Percentiles rank a stretch among this genome's conserved stretches.
These are phyloP conservation scores for Phalaenopsis aphrodite DNA, from an alignment of 106 monocot species.

Conservation along the genomic window DNA sequence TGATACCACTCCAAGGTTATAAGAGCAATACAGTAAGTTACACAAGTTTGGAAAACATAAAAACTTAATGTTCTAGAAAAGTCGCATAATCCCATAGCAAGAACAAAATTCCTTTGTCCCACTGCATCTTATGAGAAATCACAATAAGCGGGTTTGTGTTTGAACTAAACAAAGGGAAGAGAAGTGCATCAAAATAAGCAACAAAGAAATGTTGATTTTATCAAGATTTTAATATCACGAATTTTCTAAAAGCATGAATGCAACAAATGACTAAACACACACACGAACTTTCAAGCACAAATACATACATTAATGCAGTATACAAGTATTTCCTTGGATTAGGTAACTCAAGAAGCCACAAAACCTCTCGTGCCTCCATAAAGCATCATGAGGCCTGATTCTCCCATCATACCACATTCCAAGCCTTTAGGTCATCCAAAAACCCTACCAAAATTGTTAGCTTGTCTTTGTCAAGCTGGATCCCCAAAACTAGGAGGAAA, in stretches of 20 bases:
- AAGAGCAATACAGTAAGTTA: constrained; percentile 1
- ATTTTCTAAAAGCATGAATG: neutral
- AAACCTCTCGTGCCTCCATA: neutral
- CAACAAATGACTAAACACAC: neutral
- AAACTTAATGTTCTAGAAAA: neutral
- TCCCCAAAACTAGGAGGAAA: neutral
- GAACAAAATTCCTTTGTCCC: no score
- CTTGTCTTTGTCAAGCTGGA: neutral
- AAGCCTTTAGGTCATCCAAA: neutral
- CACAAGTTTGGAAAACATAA: neutral
- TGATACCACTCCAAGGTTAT: neutral
- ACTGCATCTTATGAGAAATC: neutral
- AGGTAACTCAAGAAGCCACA: neutral
- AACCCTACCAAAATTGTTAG: neutral
- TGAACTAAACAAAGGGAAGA: neutral
- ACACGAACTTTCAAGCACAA: neutral
- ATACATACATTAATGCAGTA: neutral
- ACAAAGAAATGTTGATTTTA: no score
- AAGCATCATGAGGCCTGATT: neutral
- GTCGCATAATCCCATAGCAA: neutral
- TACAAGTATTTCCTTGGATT: neutral
- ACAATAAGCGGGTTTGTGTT: neutral
- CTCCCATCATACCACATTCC: neutral
- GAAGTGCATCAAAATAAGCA: neutral
- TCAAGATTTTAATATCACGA: neutral